A percentile compares a stretch with the other conserved stretches of the same genome.
These are phyloP conservation scores for Colletotrichum gloeosporioides DNA, from an alignment of 2,329 filamentous ascomycete species.

Conservation along the genomic window DNA sequence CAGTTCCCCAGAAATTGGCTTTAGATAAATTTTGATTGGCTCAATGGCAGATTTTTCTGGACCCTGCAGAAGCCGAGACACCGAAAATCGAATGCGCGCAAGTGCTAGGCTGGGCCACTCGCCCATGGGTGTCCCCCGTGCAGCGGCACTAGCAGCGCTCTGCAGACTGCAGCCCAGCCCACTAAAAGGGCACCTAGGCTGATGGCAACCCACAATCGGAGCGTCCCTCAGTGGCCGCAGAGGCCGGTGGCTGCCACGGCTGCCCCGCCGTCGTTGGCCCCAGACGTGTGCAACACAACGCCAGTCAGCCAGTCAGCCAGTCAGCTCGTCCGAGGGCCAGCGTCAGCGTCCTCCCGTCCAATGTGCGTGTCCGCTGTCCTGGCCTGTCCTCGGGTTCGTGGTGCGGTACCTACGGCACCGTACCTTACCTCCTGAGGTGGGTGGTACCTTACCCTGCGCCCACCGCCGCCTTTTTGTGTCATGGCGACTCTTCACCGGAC, in stretches of 20 bases:
- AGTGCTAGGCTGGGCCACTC: not conserved
- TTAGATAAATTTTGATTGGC: not conserved
- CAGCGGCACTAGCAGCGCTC: not conserved
- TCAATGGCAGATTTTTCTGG: not conserved
- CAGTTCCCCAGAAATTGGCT: constrained; percentile 2
- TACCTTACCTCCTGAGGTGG: not conserved
- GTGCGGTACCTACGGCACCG: not conserved
- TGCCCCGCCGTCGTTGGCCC: not conserved
- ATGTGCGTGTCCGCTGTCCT: not conserved
- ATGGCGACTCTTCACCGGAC: constrained; percentile 22
- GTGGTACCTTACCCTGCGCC: not conserved
- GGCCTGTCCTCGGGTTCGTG: not conserved
- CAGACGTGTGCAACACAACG: not conserved
- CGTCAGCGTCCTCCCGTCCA: not conserved
- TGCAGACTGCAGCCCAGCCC: not conserved
- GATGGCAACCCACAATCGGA: not conserved
- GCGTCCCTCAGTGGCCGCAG: not conserved
- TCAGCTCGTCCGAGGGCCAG: not conserved
- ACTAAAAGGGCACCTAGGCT: not conserved
- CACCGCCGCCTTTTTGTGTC: constrained; percentile 9
- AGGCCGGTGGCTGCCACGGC: not conserved
- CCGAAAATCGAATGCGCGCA: not conserved
- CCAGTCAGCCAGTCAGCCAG: not conserved
- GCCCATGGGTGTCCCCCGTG: not conserved
- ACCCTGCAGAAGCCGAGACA: constrained; percentile 1